phyloP scores from a whole-genome alignment of 1,139 yeast species.

The Kodamaea sp. region DNA sequence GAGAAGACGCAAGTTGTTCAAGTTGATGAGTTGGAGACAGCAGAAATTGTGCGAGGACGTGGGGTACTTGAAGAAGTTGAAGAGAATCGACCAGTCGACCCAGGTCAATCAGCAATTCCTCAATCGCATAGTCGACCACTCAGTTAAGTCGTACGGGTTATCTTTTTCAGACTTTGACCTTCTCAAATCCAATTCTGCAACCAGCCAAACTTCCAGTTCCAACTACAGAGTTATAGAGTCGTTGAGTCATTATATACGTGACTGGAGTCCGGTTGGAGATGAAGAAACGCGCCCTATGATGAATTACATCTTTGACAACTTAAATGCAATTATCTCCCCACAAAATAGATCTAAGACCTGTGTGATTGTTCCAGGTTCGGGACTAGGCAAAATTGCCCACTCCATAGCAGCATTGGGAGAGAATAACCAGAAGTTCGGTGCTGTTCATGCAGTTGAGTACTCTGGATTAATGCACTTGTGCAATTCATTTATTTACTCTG shows the following conservation, averaged over 20 bases:
- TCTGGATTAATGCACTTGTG: slow-evolving; percentile 70
- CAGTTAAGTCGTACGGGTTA: slow-evolving; percentile 44
- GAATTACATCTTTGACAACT: slow-evolving; percentile 43
- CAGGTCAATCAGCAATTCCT: slow-evolving; percentile 48
- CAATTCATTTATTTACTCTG: slow-evolving; percentile 54
- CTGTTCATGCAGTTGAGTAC: slow-evolving; percentile 70
- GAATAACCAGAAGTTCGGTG: slow-evolving; percentile 22
- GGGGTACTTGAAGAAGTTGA: slow-evolving; percentile 58
- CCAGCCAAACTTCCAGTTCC: slow-evolving; percentile 28
- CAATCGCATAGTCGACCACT: slow-evolving; percentile 41
- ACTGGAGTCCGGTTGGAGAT: slow-evolving; percentile 56
- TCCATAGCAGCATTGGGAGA: slow-evolving; percentile 47
- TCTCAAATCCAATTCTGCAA: slow-evolving; percentile 16
- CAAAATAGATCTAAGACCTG: slow-evolving; percentile 36
- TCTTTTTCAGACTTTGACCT: slow-evolving; percentile 40
- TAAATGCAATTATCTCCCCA: slow-evolving; percentile 29
- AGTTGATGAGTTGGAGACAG: slow-evolving; percentile 55
- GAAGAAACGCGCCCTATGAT: slow-evolving; percentile 55
- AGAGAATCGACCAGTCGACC: slow-evolving; percentile 45
- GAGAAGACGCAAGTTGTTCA: slow-evolving; percentile 46
- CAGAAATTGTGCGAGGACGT: slow-evolving; percentile 52
- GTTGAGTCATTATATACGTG: slow-evolving; percentile 71
- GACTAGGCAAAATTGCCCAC: slow-evolving; percentile 71
- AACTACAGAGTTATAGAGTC: slow-evolving; percentile 67
- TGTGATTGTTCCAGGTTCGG: slow-evolving; percentile 77